Evolutionary conservation across 176 grass and related monocot genomes (phyloP), one percentile per base, ranked within the genome.

Genomic region (Dactylis glomerata): DNA sequence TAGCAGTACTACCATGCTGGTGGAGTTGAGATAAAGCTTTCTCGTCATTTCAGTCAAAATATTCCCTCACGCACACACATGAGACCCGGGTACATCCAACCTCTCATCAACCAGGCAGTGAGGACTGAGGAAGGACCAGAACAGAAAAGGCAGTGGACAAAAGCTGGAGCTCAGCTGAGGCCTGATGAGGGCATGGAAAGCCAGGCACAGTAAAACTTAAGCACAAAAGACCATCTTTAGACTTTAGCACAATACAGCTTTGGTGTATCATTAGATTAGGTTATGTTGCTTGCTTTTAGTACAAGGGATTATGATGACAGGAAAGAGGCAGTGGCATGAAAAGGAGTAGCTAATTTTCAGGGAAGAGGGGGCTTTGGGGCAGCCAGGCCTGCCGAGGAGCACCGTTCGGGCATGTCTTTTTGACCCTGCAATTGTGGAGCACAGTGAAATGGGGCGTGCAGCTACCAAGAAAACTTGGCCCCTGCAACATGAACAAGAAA

Each of bases 251-350:
- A 59, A 59, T 34, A 56, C 80, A 78, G 73, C 81, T 89, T 92
- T 88, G 52, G 63, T 74, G 78, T 89, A 81, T 81, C 68, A 80
- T 82, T 83, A 72, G 73, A 86, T 64, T 76, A 90, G 66, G 30
- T 82, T 93, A 89, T 84, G 84, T 88, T 78, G 76, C 85, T 90
- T 93, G 84, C 89, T 93, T 93, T 97, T 92, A 70, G 81, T 89
- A 88, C 94, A 93, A 90, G 84, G 62, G 74, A 87, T 87, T 83
- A 94, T 94, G 83, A 90, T 89, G 76, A 81, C 41, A 76, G 26
- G 20, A 5, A 80, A 82, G 5, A 8, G 50, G 34, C 30, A 65
- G 74, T 13, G 40, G 64, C 52, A 90, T 81, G 70, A 72, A 93
- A 88, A 68, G 74, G 67, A 8, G 3, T 31, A 67, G 27, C 76